Conservation (phyloP, 73 alveolate genomes). For the Symbiodinium pilosum region DNA sequence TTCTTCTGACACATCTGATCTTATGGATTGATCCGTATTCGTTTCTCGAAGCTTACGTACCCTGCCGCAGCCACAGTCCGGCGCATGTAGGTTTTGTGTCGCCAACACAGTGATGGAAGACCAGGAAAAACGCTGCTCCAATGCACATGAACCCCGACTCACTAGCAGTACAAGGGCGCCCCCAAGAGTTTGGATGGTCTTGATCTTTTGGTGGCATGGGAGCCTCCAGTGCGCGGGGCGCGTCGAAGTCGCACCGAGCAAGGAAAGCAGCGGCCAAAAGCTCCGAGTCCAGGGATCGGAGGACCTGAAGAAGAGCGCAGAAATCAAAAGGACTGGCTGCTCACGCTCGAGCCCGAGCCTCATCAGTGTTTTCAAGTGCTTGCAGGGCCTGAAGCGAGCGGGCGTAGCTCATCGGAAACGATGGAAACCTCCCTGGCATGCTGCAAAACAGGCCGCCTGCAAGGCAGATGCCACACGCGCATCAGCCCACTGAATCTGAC, state of each 20-base stretch:
- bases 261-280: constrained; percentile 2
- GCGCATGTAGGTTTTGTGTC: too few species aligned
- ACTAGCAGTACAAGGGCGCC: too few species aligned
- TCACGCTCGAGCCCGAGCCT: not conserved
- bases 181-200: too few species aligned
- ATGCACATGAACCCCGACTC: too few species aligned
- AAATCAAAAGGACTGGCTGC: not conserved
- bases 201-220: too few species aligned
- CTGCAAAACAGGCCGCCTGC: not conserved
- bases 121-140: too few species aligned
- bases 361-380: not conserved
- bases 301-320: not conserved
- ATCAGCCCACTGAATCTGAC: not conserved
- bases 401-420: not conserved
- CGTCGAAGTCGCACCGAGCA: not conserved
- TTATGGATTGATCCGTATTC: too few species aligned
- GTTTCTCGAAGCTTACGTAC: too few species aligned
- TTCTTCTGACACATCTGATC: too few species aligned
- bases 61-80: too few species aligned
- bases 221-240: not conserved
- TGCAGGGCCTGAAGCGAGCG: not conserved
- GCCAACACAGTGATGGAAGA: too few species aligned
- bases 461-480: not conserved
- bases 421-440: not conserved
- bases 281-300: not conserved